phyloP scores from a whole-genome alignment of 2,329 filamentous ascomycete species.

The Fusarium sarcochroum region DNA sequence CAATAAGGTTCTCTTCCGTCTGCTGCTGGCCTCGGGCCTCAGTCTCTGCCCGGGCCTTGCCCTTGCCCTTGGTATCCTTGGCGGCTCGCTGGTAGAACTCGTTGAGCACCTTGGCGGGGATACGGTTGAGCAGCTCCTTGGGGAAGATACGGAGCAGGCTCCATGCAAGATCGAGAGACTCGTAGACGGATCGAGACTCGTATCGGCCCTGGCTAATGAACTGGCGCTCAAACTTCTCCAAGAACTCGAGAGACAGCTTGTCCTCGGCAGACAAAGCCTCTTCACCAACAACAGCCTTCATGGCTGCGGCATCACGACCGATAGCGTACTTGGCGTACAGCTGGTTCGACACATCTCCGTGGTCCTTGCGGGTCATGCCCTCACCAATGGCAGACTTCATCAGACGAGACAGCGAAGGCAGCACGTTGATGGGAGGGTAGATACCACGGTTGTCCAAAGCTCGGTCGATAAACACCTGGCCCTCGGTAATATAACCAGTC shows the following conservation, averaged over 20 bases:
- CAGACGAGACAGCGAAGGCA: constrained; percentile 96
- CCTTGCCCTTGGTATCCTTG: constrained; percentile 74
- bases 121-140: constrained; percentile 97
- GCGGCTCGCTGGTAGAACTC: constrained; percentile 83
- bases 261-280: constrained; percentile 96
- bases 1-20: constrained; percentile 72
- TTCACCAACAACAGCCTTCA: constrained; percentile 99
- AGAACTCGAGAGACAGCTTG: constrained; percentile 96
- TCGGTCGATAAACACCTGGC: constrained; percentile 97
- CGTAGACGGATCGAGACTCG: constrained; percentile 90
- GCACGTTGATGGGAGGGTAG: constrained; percentile 98
- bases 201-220: constrained; percentile 95
- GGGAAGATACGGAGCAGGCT: constrained; percentile 96
- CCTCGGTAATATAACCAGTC: constrained; percentile 99
- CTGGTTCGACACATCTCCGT: constrained; percentile 99
- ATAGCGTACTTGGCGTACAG: constrained; percentile 99
- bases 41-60: constrained; percentile 65
- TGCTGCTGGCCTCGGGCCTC: constrained; percentile 57
- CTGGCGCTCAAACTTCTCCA: constrained; percentile 97
- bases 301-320: constrained; percentile 95
- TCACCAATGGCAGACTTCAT: constrained; percentile 99
- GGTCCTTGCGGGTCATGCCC: constrained; percentile 95
- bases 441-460: constrained; percentile 95
- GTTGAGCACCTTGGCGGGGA: constrained; percentile 85
- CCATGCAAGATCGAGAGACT: constrained; percentile 97